A percentile compares a stretch with the other conserved stretches of the same genome.
phyloP scores from a whole-genome alignment of 768 basidiomycete genomes.

The Mycena chlorophos region DNA sequence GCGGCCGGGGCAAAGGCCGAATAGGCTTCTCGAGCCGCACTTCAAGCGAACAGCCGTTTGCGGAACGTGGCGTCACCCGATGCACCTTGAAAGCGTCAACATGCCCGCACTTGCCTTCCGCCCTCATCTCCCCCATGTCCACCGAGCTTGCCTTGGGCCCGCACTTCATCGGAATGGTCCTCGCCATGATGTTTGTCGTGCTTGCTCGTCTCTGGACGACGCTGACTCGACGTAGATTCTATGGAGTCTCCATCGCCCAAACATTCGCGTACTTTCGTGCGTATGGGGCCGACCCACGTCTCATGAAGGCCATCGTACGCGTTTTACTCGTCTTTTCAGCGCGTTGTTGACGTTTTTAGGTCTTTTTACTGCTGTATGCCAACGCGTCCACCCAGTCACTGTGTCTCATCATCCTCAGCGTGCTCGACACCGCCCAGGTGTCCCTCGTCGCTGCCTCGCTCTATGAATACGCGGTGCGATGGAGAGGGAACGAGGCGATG shows the following conservation, averaged over 20 bases:
- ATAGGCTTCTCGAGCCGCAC: no score
- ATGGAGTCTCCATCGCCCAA: conserved; percentile 36
- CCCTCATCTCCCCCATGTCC: not conserved
- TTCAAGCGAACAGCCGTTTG: no score
- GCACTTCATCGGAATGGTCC: conserved; percentile 30
- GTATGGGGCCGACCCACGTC: conserved; percentile 29
- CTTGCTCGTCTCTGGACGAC: not conserved
- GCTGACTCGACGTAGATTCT: conserved; percentile 26
- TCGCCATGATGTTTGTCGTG: conserved; percentile 32
- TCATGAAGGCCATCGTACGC: conserved; percentile 35
- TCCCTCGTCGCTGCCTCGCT: conserved; percentile 11
- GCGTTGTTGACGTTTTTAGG: conserved; percentile 16
- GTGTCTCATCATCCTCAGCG: conserved; percentile 9
- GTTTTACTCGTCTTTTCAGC: not conserved
- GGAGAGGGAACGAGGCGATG: conserved; percentile 10
- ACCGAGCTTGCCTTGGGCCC: conserved; percentile 5
- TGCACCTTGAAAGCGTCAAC: no score
- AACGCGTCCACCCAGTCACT: not conserved
- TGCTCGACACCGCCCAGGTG: conserved; percentile 21
- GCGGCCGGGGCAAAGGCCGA: no score
- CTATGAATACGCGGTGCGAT: conserved; percentile 17
- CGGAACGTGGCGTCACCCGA: no score
- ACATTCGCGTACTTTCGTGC: conserved; percentile 35
- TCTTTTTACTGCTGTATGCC: conserved; percentile 19
- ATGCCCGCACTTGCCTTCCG: not conserved